Evolutionary conservation across 2,329 filamentous ascomycete genomes (phyloP).

Genomic region (Cladosporium austrohemisphaericum): DNA sequence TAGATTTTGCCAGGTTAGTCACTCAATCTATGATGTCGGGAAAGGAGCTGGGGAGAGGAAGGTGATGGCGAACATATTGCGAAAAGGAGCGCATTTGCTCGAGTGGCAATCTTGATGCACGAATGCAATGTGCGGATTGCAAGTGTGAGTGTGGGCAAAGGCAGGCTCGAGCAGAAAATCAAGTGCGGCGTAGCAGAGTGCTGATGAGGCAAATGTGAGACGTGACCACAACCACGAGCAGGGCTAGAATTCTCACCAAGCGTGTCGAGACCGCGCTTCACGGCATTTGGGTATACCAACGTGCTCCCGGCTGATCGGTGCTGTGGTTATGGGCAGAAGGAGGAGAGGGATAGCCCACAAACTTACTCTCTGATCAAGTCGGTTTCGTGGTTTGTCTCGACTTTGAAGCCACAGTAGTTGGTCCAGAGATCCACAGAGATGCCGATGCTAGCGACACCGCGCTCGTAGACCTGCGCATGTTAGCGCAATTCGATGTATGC

Average conservation of each 20-base stretch:
- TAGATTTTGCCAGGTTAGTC: conserved; percentile 47
- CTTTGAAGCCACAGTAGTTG: conserved; percentile 96
- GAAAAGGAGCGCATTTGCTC: conserved; percentile 10
- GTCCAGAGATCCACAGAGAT: conserved; percentile 96
- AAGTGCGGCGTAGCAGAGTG: conserved; percentile 19
- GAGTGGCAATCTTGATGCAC: conserved; percentile 7
- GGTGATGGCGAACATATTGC: conserved; percentile 31
- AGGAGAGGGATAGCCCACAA: conserved; percentile 61
- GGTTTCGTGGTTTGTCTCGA: conserved; percentile 91
- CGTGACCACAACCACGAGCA: conserved; percentile 22
- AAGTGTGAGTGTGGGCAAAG: conserved; percentile 1
- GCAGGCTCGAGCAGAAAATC: conserved; percentile 16
- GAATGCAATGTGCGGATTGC: background rate
- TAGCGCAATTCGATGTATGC: conserved; percentile 28
- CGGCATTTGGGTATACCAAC: conserved; percentile 18
- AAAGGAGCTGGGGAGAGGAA: conserved; percentile 27
- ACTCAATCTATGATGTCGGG: background rate
- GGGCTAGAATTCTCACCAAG: conserved; percentile 31
- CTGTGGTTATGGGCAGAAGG: conserved; percentile 29
- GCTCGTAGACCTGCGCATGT: conserved; percentile 74
- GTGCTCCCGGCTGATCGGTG: conserved; percentile 3
- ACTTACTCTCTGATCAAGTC: conserved; percentile 99
- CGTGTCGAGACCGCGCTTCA: conserved; percentile 2
- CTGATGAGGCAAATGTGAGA: conserved; percentile 31
- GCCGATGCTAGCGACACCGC: conserved; percentile 86